Base-by-base conservation (phyloP, 192 early-diverging fungal genomes). In the Podila minutissima region DNA sequence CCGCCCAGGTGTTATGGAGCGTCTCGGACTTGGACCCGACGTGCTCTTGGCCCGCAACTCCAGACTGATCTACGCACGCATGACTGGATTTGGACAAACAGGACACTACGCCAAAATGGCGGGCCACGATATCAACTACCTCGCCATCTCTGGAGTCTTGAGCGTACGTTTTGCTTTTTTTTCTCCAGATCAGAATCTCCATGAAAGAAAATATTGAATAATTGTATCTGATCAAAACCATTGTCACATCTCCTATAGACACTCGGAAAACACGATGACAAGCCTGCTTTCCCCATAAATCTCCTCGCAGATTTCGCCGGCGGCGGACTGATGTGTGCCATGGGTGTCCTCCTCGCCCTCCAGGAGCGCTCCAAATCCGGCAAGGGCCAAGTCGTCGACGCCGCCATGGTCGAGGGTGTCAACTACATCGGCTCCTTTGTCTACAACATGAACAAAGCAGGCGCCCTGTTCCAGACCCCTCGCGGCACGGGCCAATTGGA, bases 11-110 rank as follows among this genome's bases (percentile, higher is more conserved):
- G 90, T 93, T 17, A 85, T 93, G 88, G 92, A 93, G 62, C 82
- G 82, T 19, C 69, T 93, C n/a, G 88, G 88, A 6, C 72, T 93
- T 29, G 91, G 90, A 4, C 92, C 92, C 12, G 82, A 89, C 8
- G 83, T 81, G 15, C 66, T 93, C 12, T 59, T 87, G n/a, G 84
- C 83, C 37, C 33, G 71, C 11, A 93, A 93, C 74, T 84, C 88
- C 20, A 55, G 79, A 10, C 72, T 91, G 61, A 83, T 93, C 63
- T 88, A 88, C 77, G 91, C 88, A 5, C 74, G 90, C 15, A 71
- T 92, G 74, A 93, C 88, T n/a, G 92, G 92, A 17, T 93, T 89
- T 78, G 92, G 92, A 20, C 92, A 93, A 60, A 24, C 67, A 51
- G 86, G 89, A 24, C 79, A 84, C 38, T 81, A 68, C 51, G 83